A percentile compares a stretch with the other conserved stretches of the same genome.
These are phyloP conservation scores for Nemania bipapillata DNA, from an alignment of 2,329 filamentous ascomycete species.

Conservation along the genomic window DNA sequence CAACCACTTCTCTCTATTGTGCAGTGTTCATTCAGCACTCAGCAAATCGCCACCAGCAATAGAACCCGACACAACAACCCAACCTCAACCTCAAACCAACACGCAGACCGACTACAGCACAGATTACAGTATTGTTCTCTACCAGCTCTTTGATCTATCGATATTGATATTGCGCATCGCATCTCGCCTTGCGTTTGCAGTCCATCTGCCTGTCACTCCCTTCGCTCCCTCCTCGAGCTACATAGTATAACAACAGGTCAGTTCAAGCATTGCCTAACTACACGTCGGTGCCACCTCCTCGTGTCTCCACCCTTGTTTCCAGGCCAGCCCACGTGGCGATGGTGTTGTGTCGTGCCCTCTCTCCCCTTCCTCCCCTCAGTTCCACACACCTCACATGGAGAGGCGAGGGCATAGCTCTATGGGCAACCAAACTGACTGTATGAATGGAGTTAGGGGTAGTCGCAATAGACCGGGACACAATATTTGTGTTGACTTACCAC, in stretches of 20 bases:
- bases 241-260: conserved; percentile 12
- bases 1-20: too few species aligned
- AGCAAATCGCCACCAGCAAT: conserved; percentile 6
- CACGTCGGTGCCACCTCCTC: background rate
- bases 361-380: background rate
- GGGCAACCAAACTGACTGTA: background rate
- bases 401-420: background rate
- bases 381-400: background rate
- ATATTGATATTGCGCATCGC: conserved; percentile 1
- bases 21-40: background rate
- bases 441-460: background rate
- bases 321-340: background rate
- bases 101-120: background rate
- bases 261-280: background rate
- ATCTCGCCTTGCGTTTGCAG: conserved; percentile 10
- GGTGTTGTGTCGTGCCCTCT: background rate
- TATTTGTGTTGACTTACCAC: background rate
- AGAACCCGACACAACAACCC: conserved; percentile 6
- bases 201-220: conserved; percentile 8
- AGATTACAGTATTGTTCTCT: background rate
- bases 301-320: background rate
- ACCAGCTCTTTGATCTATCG: conserved; percentile 14
- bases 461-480: background rate
- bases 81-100: background rate
- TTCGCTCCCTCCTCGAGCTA: conserved; percentile 5